Evolutionary conservation across 768 basidiomycete genomes (phyloP).

Genomic region (Rhizopogon roseolus): DNA sequence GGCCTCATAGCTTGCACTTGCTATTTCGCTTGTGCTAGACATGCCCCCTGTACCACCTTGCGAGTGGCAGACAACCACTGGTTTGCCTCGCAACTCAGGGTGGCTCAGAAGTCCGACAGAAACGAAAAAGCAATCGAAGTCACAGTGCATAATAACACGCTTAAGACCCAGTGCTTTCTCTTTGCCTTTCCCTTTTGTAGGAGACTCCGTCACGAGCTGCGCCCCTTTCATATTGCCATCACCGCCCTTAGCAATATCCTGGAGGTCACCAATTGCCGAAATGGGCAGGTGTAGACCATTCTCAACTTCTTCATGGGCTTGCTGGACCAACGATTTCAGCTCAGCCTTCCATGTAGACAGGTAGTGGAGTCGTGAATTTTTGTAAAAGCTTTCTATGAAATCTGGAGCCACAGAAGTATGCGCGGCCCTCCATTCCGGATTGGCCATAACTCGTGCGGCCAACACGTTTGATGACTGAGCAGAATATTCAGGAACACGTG

Average conservation of each 20-base stretch:
- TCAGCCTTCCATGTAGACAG: constrained; percentile 92
- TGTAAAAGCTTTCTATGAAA: constrained; percentile 82
- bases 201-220: constrained; percentile 44
- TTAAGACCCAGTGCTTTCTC: constrained; percentile 44
- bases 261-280: not conserved
- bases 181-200: constrained; percentile 47
- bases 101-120: constrained; percentile 80
- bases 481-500: constrained; percentile 60
- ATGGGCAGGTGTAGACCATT: constrained; percentile 15
- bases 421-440: constrained; percentile 80
- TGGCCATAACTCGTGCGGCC: constrained; percentile 75
- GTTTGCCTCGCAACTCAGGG: constrained; percentile 80
- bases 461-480: constrained; percentile 61
- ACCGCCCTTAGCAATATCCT: not conserved
- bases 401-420: constrained; percentile 84
- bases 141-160: constrained; percentile 84
- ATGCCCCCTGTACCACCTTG: constrained; percentile 68
- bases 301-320: constrained; percentile 74
- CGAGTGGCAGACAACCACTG: constrained; percentile 94
- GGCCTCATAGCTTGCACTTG: constrained; percentile 93
- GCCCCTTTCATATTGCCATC: constrained; percentile 51
- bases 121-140: constrained; percentile 98
- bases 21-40: constrained; percentile 90
- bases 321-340: constrained; percentile 69
- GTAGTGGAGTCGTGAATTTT: constrained; percentile 90